Conservation (phyloP, 768 basidiomycete genomes). For the Punctularia strigosozonata region DNA sequence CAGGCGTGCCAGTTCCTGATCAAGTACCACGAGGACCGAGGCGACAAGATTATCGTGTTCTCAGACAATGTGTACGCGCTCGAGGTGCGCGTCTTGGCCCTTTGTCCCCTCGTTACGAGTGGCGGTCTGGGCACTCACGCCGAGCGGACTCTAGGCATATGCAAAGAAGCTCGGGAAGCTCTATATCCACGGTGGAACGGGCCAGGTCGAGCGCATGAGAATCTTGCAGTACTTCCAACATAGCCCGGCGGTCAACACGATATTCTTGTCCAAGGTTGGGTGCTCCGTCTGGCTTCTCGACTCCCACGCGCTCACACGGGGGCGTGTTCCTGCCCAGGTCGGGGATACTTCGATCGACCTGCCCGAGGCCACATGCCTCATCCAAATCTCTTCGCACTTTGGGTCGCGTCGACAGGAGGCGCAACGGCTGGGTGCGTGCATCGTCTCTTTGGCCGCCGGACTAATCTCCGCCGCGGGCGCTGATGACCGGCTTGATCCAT, state of each 20-base stretch:
- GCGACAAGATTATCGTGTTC: conserved; percentile 99
- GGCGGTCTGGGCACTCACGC: no score
- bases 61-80: conserved; percentile 97
- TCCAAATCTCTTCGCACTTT: conserved; percentile 98
- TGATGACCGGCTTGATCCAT: not conserved
- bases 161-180: conserved; percentile 88
- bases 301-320: not conserved
- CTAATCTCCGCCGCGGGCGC: not conserved
- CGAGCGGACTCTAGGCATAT: conserved; percentile 60
- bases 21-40: conserved; percentile 93
- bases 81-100: conserved; percentile 46
- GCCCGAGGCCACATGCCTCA: conserved; percentile 97
- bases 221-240: conserved; percentile 94
- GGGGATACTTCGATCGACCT: conserved; percentile 98
- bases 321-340: conserved; percentile 55
- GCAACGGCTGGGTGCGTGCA: conserved; percentile 69
- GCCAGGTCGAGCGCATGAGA: conserved; percentile 91
- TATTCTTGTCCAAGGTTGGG: conserved; percentile 90
- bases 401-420: conserved; percentile 97
- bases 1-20: conserved; percentile 98
- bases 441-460: not conserved
- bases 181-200: conserved; percentile 93
- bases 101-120: not conserved
- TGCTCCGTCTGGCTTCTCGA: conserved; percentile 2
- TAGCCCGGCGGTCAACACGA: conserved; percentile 91